Base-by-base conservation (phyloP, 164 flowering plant species). In the Aristolochia fimbriata region DNA sequence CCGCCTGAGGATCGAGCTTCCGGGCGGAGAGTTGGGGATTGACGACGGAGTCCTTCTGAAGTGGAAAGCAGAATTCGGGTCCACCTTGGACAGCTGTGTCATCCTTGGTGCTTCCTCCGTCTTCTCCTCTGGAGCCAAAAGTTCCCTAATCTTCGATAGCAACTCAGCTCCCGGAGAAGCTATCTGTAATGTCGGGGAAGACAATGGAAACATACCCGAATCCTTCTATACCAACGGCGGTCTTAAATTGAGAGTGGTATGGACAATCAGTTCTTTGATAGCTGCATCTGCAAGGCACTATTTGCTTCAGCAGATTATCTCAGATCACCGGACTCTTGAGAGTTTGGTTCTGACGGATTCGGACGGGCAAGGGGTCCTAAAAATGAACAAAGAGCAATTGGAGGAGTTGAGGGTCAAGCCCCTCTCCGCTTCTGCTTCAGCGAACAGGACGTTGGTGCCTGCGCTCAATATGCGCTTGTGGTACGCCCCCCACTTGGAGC, bases 161-260 rank as follows among this genome's bases (percentile, higher is more conserved):
- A 24, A 37, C 31, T 41, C 55, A 20, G 46, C 30, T 45, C 67
- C 16, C 30, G 47, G 30, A 53, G 47, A 33, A 10, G 55, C 31
- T 45, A 41, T 27, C 33, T 17, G 19, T 20, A 67, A 45, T 25
- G 19, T 0, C 15, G 69, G 55, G 10, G 87, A 86, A 4, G 96
- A 92, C 62, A 86, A 84, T 69, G 98, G 91, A 51, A 86, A 83
- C 70, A 87, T 89, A 22, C 96, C 98, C 0, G 96, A 92, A 25
- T 79, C 95, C 17, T 92, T 92, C 69, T 89, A 87, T 76, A 87
- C 96, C 0, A 87, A 87, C 64, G 98, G 98, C 10, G 96, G 93
- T 0, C 61, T 90, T 65, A 90, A 90, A 62, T 57, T 85, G 74
- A 61, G 97, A 41, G 96, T 90, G 5, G 96, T 90, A 6, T 90